Base-by-base conservation (phyloP, 371 early-diverging fungal genomes). In the Parasitella parasitica region DNA sequence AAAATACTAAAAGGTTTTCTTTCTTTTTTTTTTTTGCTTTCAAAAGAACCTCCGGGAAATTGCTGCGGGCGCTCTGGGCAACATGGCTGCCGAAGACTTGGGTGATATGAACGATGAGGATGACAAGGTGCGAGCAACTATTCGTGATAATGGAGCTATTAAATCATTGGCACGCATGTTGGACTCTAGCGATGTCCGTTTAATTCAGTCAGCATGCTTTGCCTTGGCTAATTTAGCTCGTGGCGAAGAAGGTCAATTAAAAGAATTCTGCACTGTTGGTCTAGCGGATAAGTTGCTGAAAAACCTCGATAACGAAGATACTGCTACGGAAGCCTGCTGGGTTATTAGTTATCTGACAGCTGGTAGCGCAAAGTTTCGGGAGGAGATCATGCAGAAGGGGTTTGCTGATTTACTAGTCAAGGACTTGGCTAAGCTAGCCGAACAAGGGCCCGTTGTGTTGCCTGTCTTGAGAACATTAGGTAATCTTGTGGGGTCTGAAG, bases 191-290 rank as follows among this genome's bases (percentile, higher is more conserved):
- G 69, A 69, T 12, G 61, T 50, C 15, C 59, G 48, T 6, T 54
- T 89, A 36, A 71, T 89, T n/a, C 87, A 88, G 60, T 88, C 90
- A 2, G 83, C 82, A 7, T 91, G 91, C 70, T 90, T 91, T 74
- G 89, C 91, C 4, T 55, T 91, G 26, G 89, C 91, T n/a, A 90
- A 89, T 62, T 64, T 91, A 69, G 85, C 88, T 4, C 87, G 89
- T 43, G 84, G 82, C 16, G 79, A 82, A 28, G 82, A 84, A 59
- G 70, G 81, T 0, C 80, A 82, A 22, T 43, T 69, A 3, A 11
- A 56, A 26, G 69, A 57, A 6, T 69, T 69, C 37, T 53, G 60
- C 16, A 51, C 51, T 9, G 39, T 48, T 2, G 53, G 55, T 5
- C 6, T 69, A 13, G 26, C 55, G 0, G 60, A 60, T 6, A 69